phyloP scores from a whole-genome alignment of 2,329 filamentous ascomycete genomes.

The Exophiala spinifera region DNA sequence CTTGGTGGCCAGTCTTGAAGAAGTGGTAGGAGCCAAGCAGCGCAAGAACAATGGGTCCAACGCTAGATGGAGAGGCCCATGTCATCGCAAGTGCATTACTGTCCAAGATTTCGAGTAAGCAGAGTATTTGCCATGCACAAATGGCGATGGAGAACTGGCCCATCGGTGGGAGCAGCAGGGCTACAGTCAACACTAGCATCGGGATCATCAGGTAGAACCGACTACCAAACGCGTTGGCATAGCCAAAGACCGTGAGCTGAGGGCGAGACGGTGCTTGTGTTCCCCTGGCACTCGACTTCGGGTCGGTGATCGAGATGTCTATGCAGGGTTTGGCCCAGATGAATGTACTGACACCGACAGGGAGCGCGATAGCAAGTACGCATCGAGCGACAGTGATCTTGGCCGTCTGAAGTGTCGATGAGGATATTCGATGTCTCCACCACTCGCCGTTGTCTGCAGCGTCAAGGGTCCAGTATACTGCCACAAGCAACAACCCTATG shows the following conservation, averaged over 20 bases:
- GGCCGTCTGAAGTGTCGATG: conserved; percentile 65
- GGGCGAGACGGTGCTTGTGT: conserved; percentile 33
- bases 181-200: conserved; percentile 72
- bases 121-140: conserved; percentile 84
- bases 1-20: conserved; percentile 98
- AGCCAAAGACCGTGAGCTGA: conserved; percentile 77
- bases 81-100: conserved; percentile 61
- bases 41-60: conserved; percentile 80
- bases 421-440: conserved; percentile 60
- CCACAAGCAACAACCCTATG: conserved; percentile 68
- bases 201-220: conserved; percentile 81
- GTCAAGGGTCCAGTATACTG: conserved; percentile 84
- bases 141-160: conserved; percentile 79
- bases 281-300: conserved; percentile 43
- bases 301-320: conserved; percentile 56
- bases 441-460: conserved; percentile 83
- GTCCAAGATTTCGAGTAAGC: conserved; percentile 63
- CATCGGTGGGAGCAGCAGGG: conserved; percentile 90
- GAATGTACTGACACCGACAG: conserved; percentile 81
- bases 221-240: conserved; percentile 87
- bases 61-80: conserved; percentile 33
- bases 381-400: conserved; percentile 77
- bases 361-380: conserved; percentile 73
- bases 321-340: conserved; percentile 82
- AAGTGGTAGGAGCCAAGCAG: conserved; percentile 91